Percentiles rank a stretch among this genome's conserved stretches.
phyloP scores from a whole-genome alignment of 202 grass and related monocot genomes.

The Carex arenaria region DNA sequence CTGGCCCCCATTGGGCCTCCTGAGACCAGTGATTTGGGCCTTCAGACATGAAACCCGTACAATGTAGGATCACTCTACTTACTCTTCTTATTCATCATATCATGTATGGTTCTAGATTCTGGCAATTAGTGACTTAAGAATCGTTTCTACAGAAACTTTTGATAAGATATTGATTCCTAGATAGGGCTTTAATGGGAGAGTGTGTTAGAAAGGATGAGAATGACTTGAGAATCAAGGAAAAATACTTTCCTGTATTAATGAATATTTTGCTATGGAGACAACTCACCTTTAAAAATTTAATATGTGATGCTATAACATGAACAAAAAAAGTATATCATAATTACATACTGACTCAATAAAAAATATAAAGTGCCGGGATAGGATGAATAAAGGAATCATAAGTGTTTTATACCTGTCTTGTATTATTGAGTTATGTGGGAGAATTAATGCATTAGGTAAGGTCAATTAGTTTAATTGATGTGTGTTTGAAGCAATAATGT shows the following conservation, averaged over 20 bases:
- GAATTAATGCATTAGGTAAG: neutral
- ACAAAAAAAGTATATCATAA: neutral
- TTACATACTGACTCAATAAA: neutral
- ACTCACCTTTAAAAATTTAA: neutral
- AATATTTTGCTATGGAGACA: neutral
- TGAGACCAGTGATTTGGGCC: conserved; percentile 31
- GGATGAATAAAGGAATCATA: neutral
- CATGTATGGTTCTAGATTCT: neutral
- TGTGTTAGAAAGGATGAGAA: neutral
- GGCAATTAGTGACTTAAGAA: neutral
- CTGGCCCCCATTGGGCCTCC: conserved; percentile 63
- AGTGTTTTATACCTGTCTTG: neutral
- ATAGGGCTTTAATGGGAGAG: neutral
- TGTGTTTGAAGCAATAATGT: neutral
- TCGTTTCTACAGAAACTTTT: neutral
- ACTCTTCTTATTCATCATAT: neutral
- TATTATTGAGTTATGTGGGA: neutral
- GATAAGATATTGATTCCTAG: neutral
- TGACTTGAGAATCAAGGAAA: neutral
- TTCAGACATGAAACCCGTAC: neutral
- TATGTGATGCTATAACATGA: neutral
- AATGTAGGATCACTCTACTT: neutral
- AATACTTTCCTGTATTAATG: neutral
- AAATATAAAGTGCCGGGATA: neutral
- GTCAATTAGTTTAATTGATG: neutral